A percentile compares a stretch with the other conserved stretches of the same genome.
phyloP scores from a whole-genome alignment of 495 filamentous ascomycete species.

The Penicillium crystallinum region DNA sequence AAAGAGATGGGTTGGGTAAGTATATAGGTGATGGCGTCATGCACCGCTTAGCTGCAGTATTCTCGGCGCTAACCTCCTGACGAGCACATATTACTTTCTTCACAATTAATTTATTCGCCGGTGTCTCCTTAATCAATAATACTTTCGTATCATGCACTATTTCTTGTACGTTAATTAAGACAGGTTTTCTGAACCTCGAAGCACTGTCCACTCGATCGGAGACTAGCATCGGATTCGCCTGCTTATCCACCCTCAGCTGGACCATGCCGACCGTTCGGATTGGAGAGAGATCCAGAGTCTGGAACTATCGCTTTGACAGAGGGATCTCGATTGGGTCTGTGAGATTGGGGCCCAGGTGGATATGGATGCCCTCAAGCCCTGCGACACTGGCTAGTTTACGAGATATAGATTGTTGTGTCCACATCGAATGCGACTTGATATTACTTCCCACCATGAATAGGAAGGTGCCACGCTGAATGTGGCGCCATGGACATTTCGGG shows the following conservation, averaged over 20 bases:
- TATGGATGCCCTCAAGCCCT: neutral
- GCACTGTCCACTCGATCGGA: conserved; percentile 5
- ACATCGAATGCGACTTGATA: neutral
- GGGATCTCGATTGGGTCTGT: neutral
- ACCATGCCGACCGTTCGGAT: neutral
- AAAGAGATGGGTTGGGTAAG: neutral
- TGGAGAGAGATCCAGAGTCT: neutral
- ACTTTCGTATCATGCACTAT: neutral
- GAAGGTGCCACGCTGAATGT: neutral
- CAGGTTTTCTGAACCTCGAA: neutral
- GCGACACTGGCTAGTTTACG: neutral
- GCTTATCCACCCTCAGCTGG: conserved; percentile 3
- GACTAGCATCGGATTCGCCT: conserved; percentile 1
- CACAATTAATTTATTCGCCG: neutral
- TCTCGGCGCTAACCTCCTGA: neutral
- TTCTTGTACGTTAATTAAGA: too few species aligned
- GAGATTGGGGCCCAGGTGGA: neutral
- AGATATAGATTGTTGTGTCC: conserved; percentile 1
- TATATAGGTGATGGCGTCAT: neutral
- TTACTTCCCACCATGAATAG: neutral
- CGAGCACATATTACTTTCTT: neutral
- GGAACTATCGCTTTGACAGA: too few species aligned
- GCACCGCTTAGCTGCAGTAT: neutral
- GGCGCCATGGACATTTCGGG: neutral
- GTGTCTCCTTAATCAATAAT: neutral